Evolutionary conservation across 1,139 yeast genomes (phyloP).

Genomic region (Diutina neorugosa): DNA sequence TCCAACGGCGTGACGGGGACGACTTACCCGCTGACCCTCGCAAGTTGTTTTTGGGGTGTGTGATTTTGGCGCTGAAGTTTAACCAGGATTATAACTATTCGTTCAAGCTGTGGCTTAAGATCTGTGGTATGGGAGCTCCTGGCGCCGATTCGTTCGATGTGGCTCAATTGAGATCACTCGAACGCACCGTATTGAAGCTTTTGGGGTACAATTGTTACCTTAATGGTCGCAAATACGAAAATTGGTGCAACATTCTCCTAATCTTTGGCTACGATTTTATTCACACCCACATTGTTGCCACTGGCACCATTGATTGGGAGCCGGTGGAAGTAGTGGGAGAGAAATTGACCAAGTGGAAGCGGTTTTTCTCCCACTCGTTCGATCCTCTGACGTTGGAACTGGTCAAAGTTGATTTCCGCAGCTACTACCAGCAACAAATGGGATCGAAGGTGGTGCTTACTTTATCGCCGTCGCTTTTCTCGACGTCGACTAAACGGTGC

Average conservation of each 20-base stretch:
- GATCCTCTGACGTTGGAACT: constrained; percentile 8
- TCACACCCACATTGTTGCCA: constrained; percentile 8
- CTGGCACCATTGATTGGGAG: constrained; percentile 9
- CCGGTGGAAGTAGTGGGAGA: constrained; percentile 5
- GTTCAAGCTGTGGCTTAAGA: constrained; percentile 63
- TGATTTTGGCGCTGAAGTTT: constrained; percentile 62
- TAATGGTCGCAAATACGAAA: constrained; percentile 35
- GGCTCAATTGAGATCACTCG: constrained; percentile 39
- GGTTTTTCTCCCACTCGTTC: constrained; percentile 8
- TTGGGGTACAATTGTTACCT: constrained; percentile 48
- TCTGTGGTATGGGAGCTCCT: constrained; percentile 39
- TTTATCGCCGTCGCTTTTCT: constrained; percentile 4
- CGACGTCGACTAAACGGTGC: not conserved
- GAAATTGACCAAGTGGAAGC: constrained; percentile 9
- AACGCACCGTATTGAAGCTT: constrained; percentile 38
- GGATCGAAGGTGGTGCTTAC: constrained; percentile 9
- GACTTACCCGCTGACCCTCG: constrained; percentile 37
- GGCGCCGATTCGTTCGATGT: constrained; percentile 15
- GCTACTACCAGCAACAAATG: constrained; percentile 10
- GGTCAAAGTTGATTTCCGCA: constrained; percentile 8
- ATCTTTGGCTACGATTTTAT: constrained; percentile 36
- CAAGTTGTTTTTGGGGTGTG: constrained; percentile 50
- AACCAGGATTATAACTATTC: constrained; percentile 64
- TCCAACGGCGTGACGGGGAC: constrained; percentile 10
- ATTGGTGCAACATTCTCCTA: constrained; percentile 39